Percentiles rank a stretch among this genome's conserved stretches.
Conservation (phyloP, 2,329 filamentous ascomycete genomes). For the Epichloe sibirici region DNA sequence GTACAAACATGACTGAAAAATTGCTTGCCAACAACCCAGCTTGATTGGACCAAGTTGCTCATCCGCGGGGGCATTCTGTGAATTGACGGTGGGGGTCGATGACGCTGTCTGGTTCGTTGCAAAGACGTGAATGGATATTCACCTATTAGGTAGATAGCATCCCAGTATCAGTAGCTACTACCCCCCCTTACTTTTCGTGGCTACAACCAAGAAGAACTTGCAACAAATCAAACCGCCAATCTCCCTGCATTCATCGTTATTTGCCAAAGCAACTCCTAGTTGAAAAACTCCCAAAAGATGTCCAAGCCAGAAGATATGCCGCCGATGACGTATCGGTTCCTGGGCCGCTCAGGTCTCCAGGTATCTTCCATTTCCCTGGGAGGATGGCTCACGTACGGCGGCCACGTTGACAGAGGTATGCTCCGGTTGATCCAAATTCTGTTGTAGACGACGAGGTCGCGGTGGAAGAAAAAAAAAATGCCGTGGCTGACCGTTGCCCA, state of each 20-base stretch:
- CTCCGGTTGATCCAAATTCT: not conserved
- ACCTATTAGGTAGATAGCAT: no score
- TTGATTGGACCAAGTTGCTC: no score
- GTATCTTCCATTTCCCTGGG: conserved; percentile 63
- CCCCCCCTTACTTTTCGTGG: no score
- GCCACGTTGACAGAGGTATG: conserved; percentile 54
- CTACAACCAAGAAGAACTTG: no score
- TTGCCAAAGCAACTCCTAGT: not conserved
- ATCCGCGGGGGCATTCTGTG: no score
- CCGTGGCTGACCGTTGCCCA: not conserved
- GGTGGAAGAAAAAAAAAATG: not conserved
- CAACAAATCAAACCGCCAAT: not conserved
- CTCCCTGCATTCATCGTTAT: not conserved
- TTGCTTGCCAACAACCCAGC: no score
- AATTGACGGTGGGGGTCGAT: no score
- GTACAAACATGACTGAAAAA: no score
- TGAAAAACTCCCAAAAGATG: conserved; percentile 16
- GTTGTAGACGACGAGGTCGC: not conserved
- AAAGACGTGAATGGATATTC: no score
- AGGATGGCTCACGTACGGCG: conserved; percentile 64
- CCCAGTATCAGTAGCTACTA: no score
- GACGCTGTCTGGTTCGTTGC: no score
- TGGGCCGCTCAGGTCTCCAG: conserved; percentile 60
- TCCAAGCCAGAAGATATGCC: conserved; percentile 30
- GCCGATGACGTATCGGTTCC: conserved; percentile 58